Percentiles rank a stretch among this genome's conserved stretches.
phyloP scores from a whole-genome alignment of 2,329 filamentous ascomycete genomes.

The Hypoxylon sp. region DNA sequence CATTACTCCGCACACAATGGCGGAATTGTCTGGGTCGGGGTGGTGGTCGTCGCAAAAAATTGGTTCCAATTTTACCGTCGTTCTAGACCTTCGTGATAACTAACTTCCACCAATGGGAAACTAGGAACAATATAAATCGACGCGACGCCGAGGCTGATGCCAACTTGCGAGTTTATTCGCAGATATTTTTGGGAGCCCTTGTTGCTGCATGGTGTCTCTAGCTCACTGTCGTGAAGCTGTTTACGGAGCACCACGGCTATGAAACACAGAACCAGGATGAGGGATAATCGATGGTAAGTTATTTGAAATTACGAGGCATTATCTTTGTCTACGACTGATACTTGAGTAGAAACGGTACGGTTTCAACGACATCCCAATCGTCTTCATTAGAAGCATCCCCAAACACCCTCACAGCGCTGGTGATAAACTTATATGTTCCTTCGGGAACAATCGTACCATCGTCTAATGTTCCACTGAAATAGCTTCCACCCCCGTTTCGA shows the following conservation, averaged over 20 bases:
- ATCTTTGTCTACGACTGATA: too few relatives aligned
- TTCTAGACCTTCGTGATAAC: constrained; percentile 11
- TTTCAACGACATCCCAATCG: constrained; percentile 41
- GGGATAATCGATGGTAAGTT: too few relatives aligned
- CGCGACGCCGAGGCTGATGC: too few relatives aligned
- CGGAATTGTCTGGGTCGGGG: too few relatives aligned
- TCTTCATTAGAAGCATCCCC: constrained; percentile 37
- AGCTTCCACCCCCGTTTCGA: constrained; percentile 9
- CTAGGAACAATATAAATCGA: background rate
- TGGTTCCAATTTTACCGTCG: background rate
- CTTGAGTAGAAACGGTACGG: constrained; percentile 35
- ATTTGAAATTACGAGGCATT: too few relatives aligned
- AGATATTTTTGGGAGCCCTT: too few relatives aligned
- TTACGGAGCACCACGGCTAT: too few relatives aligned
- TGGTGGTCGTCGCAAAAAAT: too few relatives aligned
- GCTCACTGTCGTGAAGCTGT: too few relatives aligned
- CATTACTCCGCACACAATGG: too few relatives aligned
- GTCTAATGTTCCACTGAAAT: constrained; percentile 38
- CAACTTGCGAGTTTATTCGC: background rate
- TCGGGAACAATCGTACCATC: constrained; percentile 41
- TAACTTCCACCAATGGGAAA: constrained; percentile 22
- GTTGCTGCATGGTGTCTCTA: too few relatives aligned
- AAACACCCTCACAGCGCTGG: constrained; percentile 43
- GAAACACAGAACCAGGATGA: too few relatives aligned
- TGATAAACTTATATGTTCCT: constrained; percentile 42